These are phyloP conservation scores for Acacia crassicarpa DNA, from an alignment of 306 rosid species.

Conservation along the genomic window DNA sequence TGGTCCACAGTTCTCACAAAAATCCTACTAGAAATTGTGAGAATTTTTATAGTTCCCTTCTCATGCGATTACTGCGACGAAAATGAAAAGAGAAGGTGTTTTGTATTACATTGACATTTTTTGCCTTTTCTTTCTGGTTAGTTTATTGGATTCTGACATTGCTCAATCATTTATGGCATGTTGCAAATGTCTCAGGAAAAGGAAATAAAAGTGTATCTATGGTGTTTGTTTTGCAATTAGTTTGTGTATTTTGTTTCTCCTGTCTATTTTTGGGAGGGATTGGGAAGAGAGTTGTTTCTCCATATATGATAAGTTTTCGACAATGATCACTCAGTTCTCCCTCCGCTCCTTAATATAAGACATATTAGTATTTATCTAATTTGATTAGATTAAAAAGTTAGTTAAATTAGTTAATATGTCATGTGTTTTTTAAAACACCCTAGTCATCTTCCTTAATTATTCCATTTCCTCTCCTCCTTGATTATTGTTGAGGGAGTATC, in stretches of 20 bases:
- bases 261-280: not conserved
- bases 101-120: not conserved
- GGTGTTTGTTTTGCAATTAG: not conserved
- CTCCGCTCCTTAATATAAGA: too few species aligned
- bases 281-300: slow-evolving; percentile 1
- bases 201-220: not conserved
- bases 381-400: too few species aligned
- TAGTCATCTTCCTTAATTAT: too few species aligned
- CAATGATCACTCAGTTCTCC: not conserved
- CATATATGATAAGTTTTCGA: not conserved
- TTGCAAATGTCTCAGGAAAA: not conserved
- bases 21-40: slow-evolving; percentile 6
- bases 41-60: slow-evolving; percentile 1
- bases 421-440: too few species aligned
- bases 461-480: too few species aligned
- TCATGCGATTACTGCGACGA: not conserved
- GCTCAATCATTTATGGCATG: not conserved
- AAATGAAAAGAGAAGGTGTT: not conserved
- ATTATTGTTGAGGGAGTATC: too few species aligned
- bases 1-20: not conserved
- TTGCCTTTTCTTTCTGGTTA: not conserved
- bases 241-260: not conserved
- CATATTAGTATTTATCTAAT: too few species aligned
- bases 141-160: not conserved
- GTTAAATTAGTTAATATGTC: too few species aligned